Conservation (phyloP, 2,329 filamentous ascomycete species). For the Ceratocystiopsis minuta region DNA sequence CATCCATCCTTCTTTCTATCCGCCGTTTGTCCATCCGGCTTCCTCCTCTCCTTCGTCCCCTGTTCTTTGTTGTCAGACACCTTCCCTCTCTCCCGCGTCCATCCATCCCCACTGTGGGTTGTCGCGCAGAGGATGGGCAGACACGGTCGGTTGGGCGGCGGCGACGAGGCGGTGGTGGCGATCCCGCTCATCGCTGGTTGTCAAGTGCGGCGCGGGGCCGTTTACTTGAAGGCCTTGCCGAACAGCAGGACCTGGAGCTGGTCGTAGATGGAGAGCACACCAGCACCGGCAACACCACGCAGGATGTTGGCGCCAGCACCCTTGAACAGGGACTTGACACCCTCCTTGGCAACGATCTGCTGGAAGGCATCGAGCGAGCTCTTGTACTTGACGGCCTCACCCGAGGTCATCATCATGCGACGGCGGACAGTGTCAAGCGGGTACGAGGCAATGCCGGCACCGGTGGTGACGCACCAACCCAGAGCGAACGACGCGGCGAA, state of each 20-base stretch:
- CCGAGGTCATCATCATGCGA: slow-evolving; percentile 99
- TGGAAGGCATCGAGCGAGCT: slow-evolving; percentile 84
- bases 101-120: too few species aligned
- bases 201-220: too few species aligned
- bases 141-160: too few species aligned
- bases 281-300: slow-evolving; percentile 99
- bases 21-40: background rate
- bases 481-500: slow-evolving; percentile 99
- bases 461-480: slow-evolving; percentile 98
- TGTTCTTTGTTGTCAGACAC: too few species aligned
- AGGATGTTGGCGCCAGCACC: slow-evolving; percentile 99
- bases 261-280: slow-evolving; percentile 99
- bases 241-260: slow-evolving; percentile 98
- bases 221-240: slow-evolving; percentile 91
- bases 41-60: too few species aligned
- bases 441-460: slow-evolving; percentile 99
- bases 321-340: slow-evolving; percentile 99
- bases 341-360: slow-evolving; percentile 96
- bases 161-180: too few species aligned
- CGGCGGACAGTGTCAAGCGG: slow-evolving; percentile 99
- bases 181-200: too few species aligned
- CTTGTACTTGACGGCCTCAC: slow-evolving; percentile 99
- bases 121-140: too few species aligned
- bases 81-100: too few species aligned
- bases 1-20: slow-evolving; percentile 6